phyloP scores from a whole-genome alignment of 768 basidiomycete genomes.

The Omphalotus guepiniiformis region DNA sequence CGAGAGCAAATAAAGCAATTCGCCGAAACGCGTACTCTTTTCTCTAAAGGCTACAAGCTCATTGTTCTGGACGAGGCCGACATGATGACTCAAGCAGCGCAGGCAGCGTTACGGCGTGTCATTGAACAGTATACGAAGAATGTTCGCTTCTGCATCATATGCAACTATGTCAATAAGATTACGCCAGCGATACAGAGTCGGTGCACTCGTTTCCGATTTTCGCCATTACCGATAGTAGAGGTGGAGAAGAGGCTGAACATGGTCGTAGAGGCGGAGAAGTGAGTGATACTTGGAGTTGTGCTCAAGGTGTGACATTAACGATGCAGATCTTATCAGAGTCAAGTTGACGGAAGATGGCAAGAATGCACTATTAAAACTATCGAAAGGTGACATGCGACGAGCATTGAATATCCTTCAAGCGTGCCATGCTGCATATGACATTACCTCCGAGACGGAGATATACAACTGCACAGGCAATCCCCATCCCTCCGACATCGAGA shows the following conservation, averaged over 20 bases:
- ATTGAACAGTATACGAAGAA: constrained; percentile 99
- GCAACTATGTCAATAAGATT: constrained; percentile 99
- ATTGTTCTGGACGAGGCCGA: constrained; percentile 99
- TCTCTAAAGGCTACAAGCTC: constrained; percentile 92
- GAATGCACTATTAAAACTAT: constrained; percentile 88
- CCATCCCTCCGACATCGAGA: constrained; percentile 91
- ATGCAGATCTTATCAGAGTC: constrained; percentile 73
- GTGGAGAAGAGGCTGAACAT: constrained; percentile 77
- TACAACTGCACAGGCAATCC: constrained; percentile 98
- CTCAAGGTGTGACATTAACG: not conserved
- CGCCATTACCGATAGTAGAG: constrained; percentile 80
- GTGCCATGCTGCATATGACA: constrained; percentile 94
- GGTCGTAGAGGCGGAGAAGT: constrained; percentile 87
- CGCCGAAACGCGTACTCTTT: constrained; percentile 89
- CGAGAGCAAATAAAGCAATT: constrained; percentile 99
- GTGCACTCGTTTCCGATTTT: constrained; percentile 96
- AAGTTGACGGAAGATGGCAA: constrained; percentile 84
- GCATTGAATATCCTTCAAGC: constrained; percentile 96
- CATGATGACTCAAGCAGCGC: constrained; percentile 99
- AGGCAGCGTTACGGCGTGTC: constrained; percentile 92
- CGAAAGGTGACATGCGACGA: constrained; percentile 95
- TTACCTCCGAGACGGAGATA: constrained; percentile 83
- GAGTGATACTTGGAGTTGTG: constrained; percentile 19
- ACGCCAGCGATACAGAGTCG: constrained; percentile 97
- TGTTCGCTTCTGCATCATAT: constrained; percentile 98